Base-by-base conservation (phyloP, 768 basidiomycete genomes). In the Amanita molliuscula region DNA sequence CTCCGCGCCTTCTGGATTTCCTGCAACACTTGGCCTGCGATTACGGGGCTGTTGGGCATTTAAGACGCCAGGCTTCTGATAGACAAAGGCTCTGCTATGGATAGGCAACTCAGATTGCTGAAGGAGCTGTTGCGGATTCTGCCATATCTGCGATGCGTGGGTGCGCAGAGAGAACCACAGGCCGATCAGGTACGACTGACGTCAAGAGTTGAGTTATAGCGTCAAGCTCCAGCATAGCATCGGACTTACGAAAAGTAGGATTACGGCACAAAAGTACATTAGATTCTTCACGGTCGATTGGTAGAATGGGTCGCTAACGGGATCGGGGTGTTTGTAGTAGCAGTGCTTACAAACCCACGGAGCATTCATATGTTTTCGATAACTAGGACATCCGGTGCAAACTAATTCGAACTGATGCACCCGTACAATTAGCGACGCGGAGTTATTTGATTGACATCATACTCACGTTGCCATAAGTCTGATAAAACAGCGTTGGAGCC, bases 121-220 rank as follows among this genome's bases (percentile, higher is more conserved):
- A 47, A 92, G 66, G 2, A 93, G 72, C 43, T 82, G 84, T 53
- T 87, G 92, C 2, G 94, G 94, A 62, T 98, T 97, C 62, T 98
- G 93, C 96, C 96, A 99, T 57, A 99, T 99, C 62, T 98, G 96
- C 11, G 87, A 83, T 6, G 96, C 96, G 62, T 99, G 96, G 1
- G 96, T 99, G 42, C 91, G 84, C 15, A 99, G 80, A 34, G 96
- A 97, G 72, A 99, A 99, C 96, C 96, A 98, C 0, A 98, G 74
- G 31, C 96, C 96, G 52, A 98, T 79, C 41, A 97, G 78, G 65
- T 99, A 99, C 1, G 96, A 97, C 93, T 97, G 40, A 18, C 13
- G 29, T 16, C 38, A 15, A 40, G 34, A 25, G 31, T 49, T 26
- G 23, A 43, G 3, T 23, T 26, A 46, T 8, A 16, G 16, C n/a